Evolutionary conservation across 1,139 yeast genomes (phyloP).

Genomic region (Arxiozyma telluris): DNA sequence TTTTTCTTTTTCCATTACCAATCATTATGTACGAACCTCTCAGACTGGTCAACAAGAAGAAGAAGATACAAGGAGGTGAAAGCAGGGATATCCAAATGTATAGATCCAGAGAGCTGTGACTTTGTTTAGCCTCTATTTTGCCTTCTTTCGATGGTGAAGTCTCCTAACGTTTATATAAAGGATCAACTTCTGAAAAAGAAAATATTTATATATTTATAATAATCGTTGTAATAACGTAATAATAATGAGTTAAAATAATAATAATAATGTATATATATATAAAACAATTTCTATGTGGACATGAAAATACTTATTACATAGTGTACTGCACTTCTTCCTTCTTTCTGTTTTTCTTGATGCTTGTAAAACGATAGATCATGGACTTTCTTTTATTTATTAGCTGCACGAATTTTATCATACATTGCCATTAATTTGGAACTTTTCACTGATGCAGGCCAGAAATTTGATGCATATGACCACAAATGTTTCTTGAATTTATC

Average conservation of each 20-base stretch:
- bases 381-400: not conserved
- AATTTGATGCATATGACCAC: slow-evolving; percentile 85
- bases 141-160: not conserved
- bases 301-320: not conserved
- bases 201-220: too few relatives aligned
- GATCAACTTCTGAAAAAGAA: not conserved
- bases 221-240: too few relatives aligned
- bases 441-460: slow-evolving; percentile 92
- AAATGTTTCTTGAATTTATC: slow-evolving; percentile 46
- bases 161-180: not conserved
- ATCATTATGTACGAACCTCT: not conserved
- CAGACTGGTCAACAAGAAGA: not conserved
- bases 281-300: not conserved
- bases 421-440: slow-evolving; percentile 72
- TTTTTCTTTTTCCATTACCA: too few relatives aligned
- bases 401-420: slow-evolving; percentile 55
- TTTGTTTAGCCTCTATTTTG: not conserved
- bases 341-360: too few relatives aligned
- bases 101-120: too few relatives aligned
- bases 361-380: not conserved
- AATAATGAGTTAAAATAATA: too few relatives aligned
- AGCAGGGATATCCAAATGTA: too few relatives aligned
- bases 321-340: too few relatives aligned
- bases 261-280: too few relatives aligned
- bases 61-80: too few relatives aligned